A percentile compares a stretch with the other conserved stretches of the same genome.
Conservation (phyloP, 73 alveolate genomes). For the Paramecium sexaurelia region DNA sequence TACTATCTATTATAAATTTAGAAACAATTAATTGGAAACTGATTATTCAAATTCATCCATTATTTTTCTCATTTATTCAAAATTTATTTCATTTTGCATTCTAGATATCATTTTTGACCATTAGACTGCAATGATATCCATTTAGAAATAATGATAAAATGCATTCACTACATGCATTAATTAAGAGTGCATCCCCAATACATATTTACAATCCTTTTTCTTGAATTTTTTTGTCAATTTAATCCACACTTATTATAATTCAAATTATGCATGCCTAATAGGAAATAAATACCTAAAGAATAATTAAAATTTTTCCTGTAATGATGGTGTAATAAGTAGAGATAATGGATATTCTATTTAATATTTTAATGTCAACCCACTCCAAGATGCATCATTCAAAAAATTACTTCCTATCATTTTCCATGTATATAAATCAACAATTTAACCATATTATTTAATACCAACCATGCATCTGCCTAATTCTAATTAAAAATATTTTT, state of each 20-base stretch:
- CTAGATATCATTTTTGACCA: constrained; percentile 38
- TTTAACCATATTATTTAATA: constrained; percentile 25
- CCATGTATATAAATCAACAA: constrained; percentile 48
- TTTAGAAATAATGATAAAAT: constrained; percentile 17
- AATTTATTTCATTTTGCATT: constrained; percentile 10
- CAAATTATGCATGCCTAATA: constrained; percentile 22
- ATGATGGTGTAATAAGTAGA: background rate
- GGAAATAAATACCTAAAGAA: constrained; percentile 41
- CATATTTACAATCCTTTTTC: background rate
- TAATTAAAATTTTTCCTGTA: constrained; percentile 32
- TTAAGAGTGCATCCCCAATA: background rate
- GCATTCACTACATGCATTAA: constrained; percentile 49
- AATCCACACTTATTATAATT: constrained; percentile 32
- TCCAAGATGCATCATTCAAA: constrained; percentile 54
- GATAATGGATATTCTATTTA: constrained; percentile 49
- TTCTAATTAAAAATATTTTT: constrained; percentile 37
- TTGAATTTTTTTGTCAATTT: background rate
- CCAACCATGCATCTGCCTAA: constrained; percentile 50
- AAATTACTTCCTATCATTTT: constrained; percentile 53
- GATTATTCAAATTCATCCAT: constrained; percentile 40
- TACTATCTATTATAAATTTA: constrained; percentile 18
- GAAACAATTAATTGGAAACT: background rate
- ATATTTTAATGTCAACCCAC: constrained; percentile 38
- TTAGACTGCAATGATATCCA: constrained; percentile 25
- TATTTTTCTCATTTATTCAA: constrained; percentile 43